Evolutionary conservation across 176 grass and related monocot species (phyloP), one percentile per base, ranked within the genome.

Genomic region (Musa itinerans): DNA sequence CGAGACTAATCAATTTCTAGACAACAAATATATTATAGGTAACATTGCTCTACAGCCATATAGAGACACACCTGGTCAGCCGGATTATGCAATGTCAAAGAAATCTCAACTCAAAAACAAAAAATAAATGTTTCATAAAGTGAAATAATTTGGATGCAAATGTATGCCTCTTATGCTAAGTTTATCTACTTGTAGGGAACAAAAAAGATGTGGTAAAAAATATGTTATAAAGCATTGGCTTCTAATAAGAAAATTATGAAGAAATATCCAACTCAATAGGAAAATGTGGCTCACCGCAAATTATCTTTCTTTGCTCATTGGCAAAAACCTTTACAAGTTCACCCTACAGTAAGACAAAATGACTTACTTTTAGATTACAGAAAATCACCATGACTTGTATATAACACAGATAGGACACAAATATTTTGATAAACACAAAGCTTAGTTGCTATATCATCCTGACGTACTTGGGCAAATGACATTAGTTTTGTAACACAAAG

Each of bases 301-400:
- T 87, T 61, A 98, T 93, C 87, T 98, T 98, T 84, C 78, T 80
- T 83, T 91, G 88, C 2, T 89, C 86, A 1, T 93, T 93, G 80
- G 90, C 90, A 89, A 51, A 93, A 53, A 89, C 68, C 78, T 70
- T 93, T 27, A 93, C 87, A 34, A 93, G 77, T 15, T 91, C 95
- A 66, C 95, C 95, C 95, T 98, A 81, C 56, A 85, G 12, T 51
- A 51, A 24, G n/a, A 70, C 19, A 70, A n/a, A 20, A 70, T n/a
- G 6, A 70, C 9, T 15, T 3, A 9, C 6, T 17, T 50, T 69
- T 17, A 69, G 26, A 50, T 69, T 49, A 69, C 12, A 70, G 9
- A 50, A 51, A 78, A 74, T 52, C 57, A 63, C 10, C 15, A 63
- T 16, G 19, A 62, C 1, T 59, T 19, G 11, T 54, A 1, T 48